Evolutionary conservation across 805 yeast genomes (phyloP), one percentile per base, ranked within the genome.

Genomic region (Metschnikowia colocasiae): DNA sequence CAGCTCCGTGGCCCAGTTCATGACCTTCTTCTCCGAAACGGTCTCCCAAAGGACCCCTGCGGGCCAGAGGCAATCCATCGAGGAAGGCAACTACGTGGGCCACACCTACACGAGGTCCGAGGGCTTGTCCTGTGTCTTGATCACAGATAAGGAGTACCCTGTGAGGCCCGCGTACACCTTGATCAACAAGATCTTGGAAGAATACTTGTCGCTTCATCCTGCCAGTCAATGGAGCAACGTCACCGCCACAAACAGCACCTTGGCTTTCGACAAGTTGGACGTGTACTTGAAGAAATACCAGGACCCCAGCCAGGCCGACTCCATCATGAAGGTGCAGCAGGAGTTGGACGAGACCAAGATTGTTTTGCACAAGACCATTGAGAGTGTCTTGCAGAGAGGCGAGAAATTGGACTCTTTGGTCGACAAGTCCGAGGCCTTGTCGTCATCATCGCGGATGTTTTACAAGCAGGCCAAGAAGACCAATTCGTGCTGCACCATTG

Each of bases 291-390:
- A 74, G 58, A 87, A 87, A 61, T 94, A 94, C 70, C 99, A 94
- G 71, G 96, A 94, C 65, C 99, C 99, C 26, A 78, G 85, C 35
- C 96, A 94, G 73, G 98, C 98, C 0, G 99, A 94, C 65, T 85
- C 97, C 9, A 82, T 94, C 53, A 85, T 94, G 95, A 87, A 85
- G 66, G 99, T 94, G 19, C 99, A 94, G 73, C 95, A 90, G 63
- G 99, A 94, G 68, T 79, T 94, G 59, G 99, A 94, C 67, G 99
- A 94, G 64, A 94, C 99, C 31, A 94, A 94, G 74, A 88, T 92
- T 58, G 96, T 91, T 34, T 75, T 94, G 60, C 98, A 94, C 70
- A 91, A 92, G 71, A 90, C 97, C 40, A 92, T 94, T 56, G 97
- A 94, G 68, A 78, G 85, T 52, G 97, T 94, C 7, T 77, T 94